These are phyloP conservation scores for Salix purpurea DNA, from an alignment of 345 rosid species.

Conservation along the genomic window DNA sequence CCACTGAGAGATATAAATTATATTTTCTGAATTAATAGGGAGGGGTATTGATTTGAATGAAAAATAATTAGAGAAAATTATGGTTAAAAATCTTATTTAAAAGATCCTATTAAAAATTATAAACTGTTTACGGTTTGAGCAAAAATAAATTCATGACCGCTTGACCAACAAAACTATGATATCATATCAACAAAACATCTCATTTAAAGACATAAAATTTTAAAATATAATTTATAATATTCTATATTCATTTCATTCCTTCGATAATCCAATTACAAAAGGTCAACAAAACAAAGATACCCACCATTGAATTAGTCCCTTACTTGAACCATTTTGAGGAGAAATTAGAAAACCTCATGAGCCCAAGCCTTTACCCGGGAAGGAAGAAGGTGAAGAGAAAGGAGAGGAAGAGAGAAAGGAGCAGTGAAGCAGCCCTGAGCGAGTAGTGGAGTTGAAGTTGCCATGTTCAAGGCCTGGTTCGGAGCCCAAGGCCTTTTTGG, in stretches of 20 bases:
- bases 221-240: no score
- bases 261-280: neutral
- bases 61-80: no score
- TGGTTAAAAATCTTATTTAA: no score
- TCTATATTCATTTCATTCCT: neutral
- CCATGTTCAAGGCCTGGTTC: slow-evolving; percentile 39
- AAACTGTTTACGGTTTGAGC: no score
- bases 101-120: no score
- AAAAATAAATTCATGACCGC: no score
- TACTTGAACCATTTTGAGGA: neutral
- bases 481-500: neutral
- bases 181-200: no score
- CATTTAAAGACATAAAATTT: no score
- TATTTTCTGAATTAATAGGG: no score
- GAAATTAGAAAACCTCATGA: neutral
- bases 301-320: neutral
- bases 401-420: slow-evolving; percentile 36
- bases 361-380: slow-evolving; percentile 43
- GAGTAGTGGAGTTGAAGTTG: slow-evolving; percentile 40
- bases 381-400: slow-evolving; percentile 45
- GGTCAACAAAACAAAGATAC: neutral
- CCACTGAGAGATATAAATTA: no score
- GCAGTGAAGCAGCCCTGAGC: slow-evolving; percentile 50
- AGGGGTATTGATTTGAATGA: no score
- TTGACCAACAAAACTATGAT: no score